Conservation (phyloP, 129 eudicot genomes). For the Helianthus annuus region HanXRQr2.0-SUNRISE NC_035440.2:363719-364218, state of each 20-base stretch:
- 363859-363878: slow-evolving; percentile 1
- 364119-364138: too few species aligned
- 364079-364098: background rate
- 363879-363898: background rate
- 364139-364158: too few species aligned
- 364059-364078: slow-evolving; percentile 9
- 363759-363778: slow-evolving; percentile 4
- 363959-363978: background rate
- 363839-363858: background rate
- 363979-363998: slow-evolving; percentile 6
- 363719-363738: slow-evolving; percentile 6
- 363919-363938: background rate
- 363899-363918: background rate
- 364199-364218: too few species aligned
- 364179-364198: too few species aligned
- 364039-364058: slow-evolving; percentile 7
- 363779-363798: background rate
- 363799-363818: background rate
- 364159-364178: too few species aligned
- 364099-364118: too few species aligned
- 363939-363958: background rate
- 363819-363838: background rate
- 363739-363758: slow-evolving; percentile 18
- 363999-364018: background rate
- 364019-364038: slow-evolving; percentile 28